Base-by-base conservation (phyloP, 2,329 filamentous ascomycete genomes). In the Leptographium procerum region DNA sequence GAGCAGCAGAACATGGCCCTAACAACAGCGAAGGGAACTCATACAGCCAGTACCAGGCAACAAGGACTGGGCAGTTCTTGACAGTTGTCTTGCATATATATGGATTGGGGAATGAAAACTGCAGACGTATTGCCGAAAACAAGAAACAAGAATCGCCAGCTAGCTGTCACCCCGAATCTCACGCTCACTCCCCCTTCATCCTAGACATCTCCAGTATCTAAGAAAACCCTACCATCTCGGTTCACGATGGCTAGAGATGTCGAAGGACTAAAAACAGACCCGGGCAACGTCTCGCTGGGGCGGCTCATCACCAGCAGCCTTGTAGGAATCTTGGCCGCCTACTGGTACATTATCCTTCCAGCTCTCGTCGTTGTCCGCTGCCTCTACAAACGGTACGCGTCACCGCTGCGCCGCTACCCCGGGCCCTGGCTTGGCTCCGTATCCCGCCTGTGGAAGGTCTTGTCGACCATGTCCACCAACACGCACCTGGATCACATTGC, bases 401-500 rank as follows among this genome's bases (percentile, higher is more conserved):
- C 70, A 6, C 70, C 70, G 2, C 65, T 71, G 16, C 67, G 69
- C n/a, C 65, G 65, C 34, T 71, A 69, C 56, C 70, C 70, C 0
- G 71, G 70, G 6, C 71, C 70, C 2, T 64, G 66, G 59, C 64
- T 71, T 11, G 70, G 69, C 14, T 71, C 70, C 1, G 57, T 68
- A 34, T 66, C 66, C 0, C 71, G 74, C 1, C 67, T 76, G 5
- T 76, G 74, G 74, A 76, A 75, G 59, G 63, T 75, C 31, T 33
- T 65, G 29, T 75, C 72, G 1, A 71, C 70, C 4, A 67, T 69
- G 1, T 67, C 67, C 0, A 71, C 72, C n/a, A 68, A 64, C 50
- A 75, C 74, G 2, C 72, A 77, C 54, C 67, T 70, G 45, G 67
- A 76, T 7, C 72, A 77, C 63, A 70, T 77, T 55, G 71, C 66